These are phyloP conservation scores for Blastosporella zonata DNA, from an alignment of 1,284 basidiomycete genomes.

Conservation along the genomic window DNA sequence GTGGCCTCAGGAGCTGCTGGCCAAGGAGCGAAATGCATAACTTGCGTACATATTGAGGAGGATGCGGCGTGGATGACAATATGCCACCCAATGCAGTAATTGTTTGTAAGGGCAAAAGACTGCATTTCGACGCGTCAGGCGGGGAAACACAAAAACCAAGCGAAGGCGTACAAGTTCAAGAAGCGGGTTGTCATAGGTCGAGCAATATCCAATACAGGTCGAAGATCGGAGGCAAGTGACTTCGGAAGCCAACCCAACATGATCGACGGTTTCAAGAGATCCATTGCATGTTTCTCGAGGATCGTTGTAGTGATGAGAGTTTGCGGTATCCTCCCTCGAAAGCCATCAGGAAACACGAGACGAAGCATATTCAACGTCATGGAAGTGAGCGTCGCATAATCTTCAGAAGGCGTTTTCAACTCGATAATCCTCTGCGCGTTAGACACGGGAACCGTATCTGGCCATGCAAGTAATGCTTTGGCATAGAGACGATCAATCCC, in stretches of 20 bases:
- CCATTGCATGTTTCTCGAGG: conserved; percentile 53
- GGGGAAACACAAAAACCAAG: conserved; percentile 10
- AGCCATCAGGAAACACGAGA: conserved; percentile 52
- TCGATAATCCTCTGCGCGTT: conserved; percentile 39
- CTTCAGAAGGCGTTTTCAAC: conserved; percentile 37
- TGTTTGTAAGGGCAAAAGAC: conserved; percentile 60
- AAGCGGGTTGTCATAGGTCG: conserved; percentile 53
- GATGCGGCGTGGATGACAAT: conserved; percentile 42
- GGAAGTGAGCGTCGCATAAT: conserved; percentile 41
- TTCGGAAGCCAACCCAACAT: conserved; percentile 71
- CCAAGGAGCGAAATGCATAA: conserved; percentile 60
- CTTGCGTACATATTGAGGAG: conserved; percentile 51
- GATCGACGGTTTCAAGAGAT: conserved; percentile 57
- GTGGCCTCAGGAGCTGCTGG: conserved; percentile 62
- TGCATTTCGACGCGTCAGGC: conserved; percentile 26
- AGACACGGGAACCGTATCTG: conserved; percentile 27
- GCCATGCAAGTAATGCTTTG: conserved; percentile 42
- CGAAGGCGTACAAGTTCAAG: conserved; percentile 49
- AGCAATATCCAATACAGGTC: conserved; percentile 32
- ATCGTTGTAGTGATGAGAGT: conserved; percentile 61
- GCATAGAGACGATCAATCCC: conserved; percentile 52
- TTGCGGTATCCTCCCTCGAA: conserved; percentile 42
- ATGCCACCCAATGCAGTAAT: conserved; percentile 62
- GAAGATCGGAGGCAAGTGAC: conserved; percentile 35
- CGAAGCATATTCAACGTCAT: conserved; percentile 41